Evolutionary conservation across 148 eudicot genomes (phyloP).

Genomic region (Vaccinium myrtillus): DNA sequence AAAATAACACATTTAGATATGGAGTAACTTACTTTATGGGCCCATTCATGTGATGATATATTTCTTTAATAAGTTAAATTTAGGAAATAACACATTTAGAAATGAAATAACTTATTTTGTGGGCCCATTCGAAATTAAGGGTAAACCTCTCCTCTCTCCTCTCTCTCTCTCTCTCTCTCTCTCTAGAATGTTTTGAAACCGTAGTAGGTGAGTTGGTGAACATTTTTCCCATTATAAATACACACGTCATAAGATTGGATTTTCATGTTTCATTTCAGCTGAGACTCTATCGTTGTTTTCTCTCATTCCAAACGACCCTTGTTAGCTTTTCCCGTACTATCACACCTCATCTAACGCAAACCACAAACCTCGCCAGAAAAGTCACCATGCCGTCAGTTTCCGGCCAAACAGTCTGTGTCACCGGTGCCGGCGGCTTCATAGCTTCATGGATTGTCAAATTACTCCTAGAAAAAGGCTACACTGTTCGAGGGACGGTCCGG

Average conservation of each 20-base stretch:
- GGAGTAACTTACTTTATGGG: too few relatives aligned
- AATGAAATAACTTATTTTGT: too few relatives aligned
- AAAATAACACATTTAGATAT: too few relatives aligned
- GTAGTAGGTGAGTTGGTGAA: not conserved
- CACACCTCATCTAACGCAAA: not conserved
- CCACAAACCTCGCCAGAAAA: not conserved
- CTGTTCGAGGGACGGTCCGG: slow-evolving; percentile 77
- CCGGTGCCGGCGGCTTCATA: slow-evolving; percentile 94
- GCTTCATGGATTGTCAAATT: slow-evolving; percentile 90
- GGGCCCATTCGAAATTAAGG: too few relatives aligned
- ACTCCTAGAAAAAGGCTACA: slow-evolving; percentile 74
- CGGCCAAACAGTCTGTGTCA: slow-evolving; percentile 67
- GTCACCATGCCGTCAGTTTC: slow-evolving; percentile 32
- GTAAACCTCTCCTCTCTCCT: not conserved
- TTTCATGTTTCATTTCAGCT: not conserved
- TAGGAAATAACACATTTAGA: too few relatives aligned
- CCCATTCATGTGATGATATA: too few relatives aligned
- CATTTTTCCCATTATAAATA: not conserved
- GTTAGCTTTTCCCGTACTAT: not conserved
- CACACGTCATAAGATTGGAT: not conserved
- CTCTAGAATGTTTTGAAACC: too few relatives aligned
- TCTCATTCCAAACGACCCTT: not conserved
- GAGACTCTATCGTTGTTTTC: not conserved
- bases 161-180: not conserved
- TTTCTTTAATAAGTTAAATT: too few relatives aligned